phyloP scores from a whole-genome alignment of 768 basidiomycete genomes.

The Rhizopogon salebrosus region DNA sequence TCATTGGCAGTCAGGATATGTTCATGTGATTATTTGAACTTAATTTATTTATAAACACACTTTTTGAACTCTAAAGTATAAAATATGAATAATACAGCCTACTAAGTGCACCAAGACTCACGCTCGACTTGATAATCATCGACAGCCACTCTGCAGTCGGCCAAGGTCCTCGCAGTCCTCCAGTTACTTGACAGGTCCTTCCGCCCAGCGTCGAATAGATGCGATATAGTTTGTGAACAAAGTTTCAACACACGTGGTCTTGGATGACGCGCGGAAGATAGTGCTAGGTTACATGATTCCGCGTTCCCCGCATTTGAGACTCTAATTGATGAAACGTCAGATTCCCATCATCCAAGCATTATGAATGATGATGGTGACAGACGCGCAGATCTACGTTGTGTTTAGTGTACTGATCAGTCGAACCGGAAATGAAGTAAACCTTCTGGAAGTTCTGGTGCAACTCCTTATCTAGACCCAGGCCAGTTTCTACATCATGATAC shows the following conservation, averaged over 20 bases:
- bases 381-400: slow-evolving; percentile 31
- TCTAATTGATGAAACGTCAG: slow-evolving; percentile 49
- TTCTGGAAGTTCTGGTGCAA: slow-evolving; percentile 18
- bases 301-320: slow-evolving; percentile 39
- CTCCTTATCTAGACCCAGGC: slow-evolving; percentile 24
- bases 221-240: slow-evolving; percentile 38
- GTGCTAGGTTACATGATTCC: slow-evolving; percentile 41
- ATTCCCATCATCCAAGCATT: slow-evolving; percentile 49
- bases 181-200: slow-evolving; percentile 21
- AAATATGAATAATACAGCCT: slow-evolving; percentile 20
- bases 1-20: slow-evolving; percentile 8
- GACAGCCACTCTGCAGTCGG: slow-evolving; percentile 32
- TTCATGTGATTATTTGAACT: neutral
- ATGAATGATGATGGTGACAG: slow-evolving; percentile 35
- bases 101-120: slow-evolving; percentile 23
- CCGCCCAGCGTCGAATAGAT: slow-evolving; percentile 14
- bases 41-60: slow-evolving; percentile 4
- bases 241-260: slow-evolving; percentile 30
- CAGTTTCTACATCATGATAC: slow-evolving; percentile 30
- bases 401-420: slow-evolving; percentile 10
- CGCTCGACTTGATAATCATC: slow-evolving; percentile 30
- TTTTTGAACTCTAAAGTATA: no score
- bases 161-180: slow-evolving; percentile 36
- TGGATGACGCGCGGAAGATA: slow-evolving; percentile 18
- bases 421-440: slow-evolving; percentile 13